Evolutionary conservation across 2,329 filamentous ascomycete species (phyloP).

Genomic region (Lasiodiplodia sp.): DNA sequence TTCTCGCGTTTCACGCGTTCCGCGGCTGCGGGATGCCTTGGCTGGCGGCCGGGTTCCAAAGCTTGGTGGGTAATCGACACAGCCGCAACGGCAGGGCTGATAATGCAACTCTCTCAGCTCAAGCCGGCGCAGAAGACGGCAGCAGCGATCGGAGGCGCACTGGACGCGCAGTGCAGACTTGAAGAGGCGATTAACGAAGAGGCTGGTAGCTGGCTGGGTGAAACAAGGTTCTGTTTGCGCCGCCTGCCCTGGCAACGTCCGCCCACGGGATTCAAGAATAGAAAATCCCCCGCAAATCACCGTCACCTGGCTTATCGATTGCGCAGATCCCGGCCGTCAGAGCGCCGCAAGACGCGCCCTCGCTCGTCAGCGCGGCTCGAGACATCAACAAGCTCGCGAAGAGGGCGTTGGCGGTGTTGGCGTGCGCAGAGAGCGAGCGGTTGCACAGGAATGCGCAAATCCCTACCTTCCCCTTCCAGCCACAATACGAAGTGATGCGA

Average conservation of each 20-base stretch:
- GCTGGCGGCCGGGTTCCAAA: slow-evolving; percentile 26
- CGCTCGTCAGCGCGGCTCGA: neutral
- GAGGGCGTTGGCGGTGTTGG: slow-evolving; percentile 1
- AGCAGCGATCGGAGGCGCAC: neutral
- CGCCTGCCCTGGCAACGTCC: slow-evolving; percentile 11
- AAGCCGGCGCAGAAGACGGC: too few species aligned
- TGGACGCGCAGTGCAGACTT: neutral
- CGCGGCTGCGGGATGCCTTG: slow-evolving; percentile 28
- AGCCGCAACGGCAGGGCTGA: slow-evolving; percentile 24
- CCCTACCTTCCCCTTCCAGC: neutral
- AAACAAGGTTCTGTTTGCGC: slow-evolving; percentile 15
- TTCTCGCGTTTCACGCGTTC: slow-evolving; percentile 28
- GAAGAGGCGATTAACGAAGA: neutral
- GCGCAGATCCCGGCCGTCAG: slow-evolving; percentile 17
- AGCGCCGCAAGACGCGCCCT: neutral
- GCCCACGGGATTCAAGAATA: slow-evolving; percentile 1
- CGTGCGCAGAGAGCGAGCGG: neutral
- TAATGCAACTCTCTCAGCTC: neutral
- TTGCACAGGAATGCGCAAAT: slow-evolving; percentile 6
- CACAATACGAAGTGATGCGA: slow-evolving; percentile 5
- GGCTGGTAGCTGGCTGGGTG: slow-evolving; percentile 5
- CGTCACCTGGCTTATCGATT: slow-evolving; percentile 15
- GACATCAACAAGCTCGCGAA: neutral
- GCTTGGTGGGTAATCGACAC: slow-evolving; percentile 16
- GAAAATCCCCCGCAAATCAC: slow-evolving; percentile 22